phyloP scores from a whole-genome alignment of 495 filamentous ascomycete genomes.

The Penicillium paradoxum region DNA sequence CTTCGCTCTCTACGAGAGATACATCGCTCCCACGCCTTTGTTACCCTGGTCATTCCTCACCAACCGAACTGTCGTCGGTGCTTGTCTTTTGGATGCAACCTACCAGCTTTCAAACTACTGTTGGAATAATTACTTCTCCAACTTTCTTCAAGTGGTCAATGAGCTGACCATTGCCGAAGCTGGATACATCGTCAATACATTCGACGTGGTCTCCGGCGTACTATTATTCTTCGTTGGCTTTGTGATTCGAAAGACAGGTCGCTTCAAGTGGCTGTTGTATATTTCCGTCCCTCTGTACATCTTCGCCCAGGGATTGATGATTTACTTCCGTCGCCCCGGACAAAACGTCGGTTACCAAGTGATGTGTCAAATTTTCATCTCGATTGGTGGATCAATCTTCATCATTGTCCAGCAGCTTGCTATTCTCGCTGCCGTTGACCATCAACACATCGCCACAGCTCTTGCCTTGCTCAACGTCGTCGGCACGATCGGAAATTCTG shows the following conservation, averaged over 20 bases:
- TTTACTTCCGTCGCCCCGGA: slow-evolving; percentile 55
- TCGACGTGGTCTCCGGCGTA: slow-evolving; percentile 43
- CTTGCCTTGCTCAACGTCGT: slow-evolving; percentile 59
- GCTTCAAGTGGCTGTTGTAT: slow-evolving; percentile 48
- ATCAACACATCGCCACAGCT: slow-evolving; percentile 59
- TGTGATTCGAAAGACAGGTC: slow-evolving; percentile 47
- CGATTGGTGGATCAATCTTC: slow-evolving; percentile 54
- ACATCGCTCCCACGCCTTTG: slow-evolving; percentile 46
- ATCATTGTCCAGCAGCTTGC: slow-evolving; percentile 60
- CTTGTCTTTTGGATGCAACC: slow-evolving; percentile 49
- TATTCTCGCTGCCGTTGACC: slow-evolving; percentile 56
- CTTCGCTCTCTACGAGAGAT: slow-evolving; percentile 53
- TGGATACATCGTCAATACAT: slow-evolving; percentile 46
- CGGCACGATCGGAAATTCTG: slow-evolving; percentile 55
- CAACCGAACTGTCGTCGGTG: slow-evolving; percentile 50
- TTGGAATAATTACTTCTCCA: slow-evolving; percentile 48
- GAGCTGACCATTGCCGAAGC: slow-evolving; percentile 47
- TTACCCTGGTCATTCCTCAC: slow-evolving; percentile 45
- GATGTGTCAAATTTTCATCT: slow-evolving; percentile 68
- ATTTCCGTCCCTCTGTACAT: slow-evolving; percentile 55
- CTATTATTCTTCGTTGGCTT: slow-evolving; percentile 40
- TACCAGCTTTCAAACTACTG: slow-evolving; percentile 46
- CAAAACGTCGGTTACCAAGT: slow-evolving; percentile 57
- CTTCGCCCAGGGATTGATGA: slow-evolving; percentile 53
- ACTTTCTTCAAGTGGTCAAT: slow-evolving; percentile 64